These are phyloP conservation scores for Chloromonas sp. DNA, from an alignment of 163 green algal genomes.

Conservation along the genomic window DNA sequence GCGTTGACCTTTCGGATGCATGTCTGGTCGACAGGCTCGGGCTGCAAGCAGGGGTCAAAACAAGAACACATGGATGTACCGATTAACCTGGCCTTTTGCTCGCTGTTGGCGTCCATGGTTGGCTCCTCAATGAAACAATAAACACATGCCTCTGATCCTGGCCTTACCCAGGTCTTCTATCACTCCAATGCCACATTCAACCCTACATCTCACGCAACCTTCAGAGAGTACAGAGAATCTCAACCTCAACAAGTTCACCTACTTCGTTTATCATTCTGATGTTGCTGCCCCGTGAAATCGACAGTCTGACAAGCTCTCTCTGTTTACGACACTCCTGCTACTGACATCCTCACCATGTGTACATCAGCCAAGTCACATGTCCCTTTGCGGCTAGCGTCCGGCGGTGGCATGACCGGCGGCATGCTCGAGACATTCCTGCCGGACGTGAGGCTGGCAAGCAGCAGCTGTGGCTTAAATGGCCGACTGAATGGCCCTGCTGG, in stretches of 20 bases:
- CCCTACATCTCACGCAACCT: too few species aligned
- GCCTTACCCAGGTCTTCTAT: too few species aligned
- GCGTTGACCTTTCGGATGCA: slow-evolving; percentile 58
- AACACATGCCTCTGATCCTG: too few species aligned
- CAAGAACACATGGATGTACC: too few species aligned
- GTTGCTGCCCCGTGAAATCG: background rate
- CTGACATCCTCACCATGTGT: slow-evolving; percentile 33
- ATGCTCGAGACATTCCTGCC: background rate
- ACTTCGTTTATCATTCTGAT: background rate
- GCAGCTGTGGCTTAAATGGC: background rate
- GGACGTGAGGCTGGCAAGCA: background rate
- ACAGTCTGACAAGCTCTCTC: slow-evolving; percentile 22
- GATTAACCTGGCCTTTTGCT: too few species aligned
- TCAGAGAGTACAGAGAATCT: too few species aligned
- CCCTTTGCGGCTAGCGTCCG: slow-evolving; percentile 21
- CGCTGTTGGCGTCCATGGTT: too few species aligned
- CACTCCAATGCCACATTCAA: too few species aligned
- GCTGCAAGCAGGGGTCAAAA: background rate
- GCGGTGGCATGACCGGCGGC: slow-evolving; percentile 24
- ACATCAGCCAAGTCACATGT: slow-evolving; percentile 84
- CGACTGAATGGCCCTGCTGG: too few species aligned
- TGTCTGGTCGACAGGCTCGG: slow-evolving; percentile 62
- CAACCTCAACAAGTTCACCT: too few species aligned
- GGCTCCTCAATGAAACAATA: background rate
- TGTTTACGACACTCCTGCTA: background rate